Evolutionary conservation across 306 rosid genomes (phyloP).

Genomic region (Malus asiatica): DNA sequence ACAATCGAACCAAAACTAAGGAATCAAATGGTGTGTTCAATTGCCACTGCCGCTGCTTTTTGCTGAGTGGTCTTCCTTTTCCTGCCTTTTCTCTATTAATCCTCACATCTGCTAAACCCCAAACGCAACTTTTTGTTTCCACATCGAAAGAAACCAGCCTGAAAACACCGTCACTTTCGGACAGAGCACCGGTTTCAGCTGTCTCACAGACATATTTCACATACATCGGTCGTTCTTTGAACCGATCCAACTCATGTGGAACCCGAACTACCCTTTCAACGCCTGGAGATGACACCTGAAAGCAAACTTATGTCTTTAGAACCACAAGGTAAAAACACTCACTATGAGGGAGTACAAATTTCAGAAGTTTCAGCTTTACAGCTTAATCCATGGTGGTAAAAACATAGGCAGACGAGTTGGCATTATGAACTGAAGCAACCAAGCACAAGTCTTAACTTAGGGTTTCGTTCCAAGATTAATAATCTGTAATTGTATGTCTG

Average conservation of each 20-base stretch:
- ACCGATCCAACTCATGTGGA: constrained; percentile 74
- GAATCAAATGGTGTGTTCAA: constrained; percentile 65
- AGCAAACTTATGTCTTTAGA: constrained; percentile 13
- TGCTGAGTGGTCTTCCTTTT: constrained; percentile 87
- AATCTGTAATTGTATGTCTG: constrained; percentile 6
- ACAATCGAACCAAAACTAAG: constrained; percentile 63
- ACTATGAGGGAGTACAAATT: too few relatives aligned
- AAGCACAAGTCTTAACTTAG: background rate
- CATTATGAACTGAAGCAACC: background rate
- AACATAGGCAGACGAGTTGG: background rate
- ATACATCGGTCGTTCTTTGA: constrained; percentile 75
- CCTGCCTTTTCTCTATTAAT: constrained; percentile 80
- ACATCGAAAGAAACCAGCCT: constrained; percentile 66
- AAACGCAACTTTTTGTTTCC: constrained; percentile 66
- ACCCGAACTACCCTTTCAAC: constrained; percentile 77
- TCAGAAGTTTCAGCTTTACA: constrained; percentile 1
- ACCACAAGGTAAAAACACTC: background rate
- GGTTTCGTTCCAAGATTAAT: background rate
- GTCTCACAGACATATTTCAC: constrained; percentile 50
- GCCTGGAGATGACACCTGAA: constrained; percentile 96
- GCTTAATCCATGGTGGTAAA: background rate
- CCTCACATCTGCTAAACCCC: constrained; percentile 84
- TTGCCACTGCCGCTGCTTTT: constrained; percentile 84
- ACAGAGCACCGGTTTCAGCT: constrained; percentile 31
- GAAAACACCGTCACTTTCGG: constrained; percentile 77